Conservation (phyloP, 805 yeast genomes). For the Saturnispora dispora region DNA sequence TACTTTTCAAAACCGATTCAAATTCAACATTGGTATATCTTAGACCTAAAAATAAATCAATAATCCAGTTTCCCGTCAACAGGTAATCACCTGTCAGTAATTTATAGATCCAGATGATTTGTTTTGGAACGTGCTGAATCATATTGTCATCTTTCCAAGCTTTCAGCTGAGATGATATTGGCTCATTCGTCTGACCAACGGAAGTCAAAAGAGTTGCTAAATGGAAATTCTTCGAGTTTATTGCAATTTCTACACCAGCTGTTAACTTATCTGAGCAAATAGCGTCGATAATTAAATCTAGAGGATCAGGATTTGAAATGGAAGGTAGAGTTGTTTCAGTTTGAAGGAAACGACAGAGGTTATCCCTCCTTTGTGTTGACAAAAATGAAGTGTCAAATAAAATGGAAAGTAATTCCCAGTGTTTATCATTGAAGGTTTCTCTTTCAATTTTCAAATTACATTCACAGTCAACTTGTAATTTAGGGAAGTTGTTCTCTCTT, state of each 20-base stretch:
- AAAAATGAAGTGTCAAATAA: neutral
- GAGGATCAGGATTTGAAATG: conserved; percentile 29
- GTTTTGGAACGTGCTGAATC: conserved; percentile 39
- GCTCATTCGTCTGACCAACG: conserved; percentile 60
- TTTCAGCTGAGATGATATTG: conserved; percentile 52
- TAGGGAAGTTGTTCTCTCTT: conserved; percentile 3
- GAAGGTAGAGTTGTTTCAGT: conserved; percentile 32
- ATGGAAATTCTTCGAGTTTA: conserved; percentile 55
- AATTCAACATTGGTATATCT: conserved; percentile 33
- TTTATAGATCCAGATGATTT: conserved; percentile 51
- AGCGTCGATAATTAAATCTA: conserved; percentile 43
- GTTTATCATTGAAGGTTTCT: conserved; percentile 10
- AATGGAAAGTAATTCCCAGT: conserved; percentile 14
- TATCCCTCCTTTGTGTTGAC: conserved; percentile 33
- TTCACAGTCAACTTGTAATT: conserved; percentile 5
- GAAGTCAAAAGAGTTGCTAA: conserved; percentile 61
- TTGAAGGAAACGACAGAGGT: conserved; percentile 51
- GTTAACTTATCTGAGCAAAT: conserved; percentile 48
- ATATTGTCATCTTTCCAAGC: conserved; percentile 50
- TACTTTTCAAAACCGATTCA: conserved; percentile 25
- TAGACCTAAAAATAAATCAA: conserved; percentile 53
- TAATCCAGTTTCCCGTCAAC: conserved; percentile 25
- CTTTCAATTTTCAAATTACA: conserved; percentile 6
- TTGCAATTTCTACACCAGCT: conserved; percentile 54
- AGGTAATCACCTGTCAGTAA: conserved; percentile 44